Percentiles rank a stretch among this genome's conserved stretches.
Evolutionary conservation across 2,329 filamentous ascomycete genomes (phyloP).

Genomic region (Lecanicillium sp.): DNA sequence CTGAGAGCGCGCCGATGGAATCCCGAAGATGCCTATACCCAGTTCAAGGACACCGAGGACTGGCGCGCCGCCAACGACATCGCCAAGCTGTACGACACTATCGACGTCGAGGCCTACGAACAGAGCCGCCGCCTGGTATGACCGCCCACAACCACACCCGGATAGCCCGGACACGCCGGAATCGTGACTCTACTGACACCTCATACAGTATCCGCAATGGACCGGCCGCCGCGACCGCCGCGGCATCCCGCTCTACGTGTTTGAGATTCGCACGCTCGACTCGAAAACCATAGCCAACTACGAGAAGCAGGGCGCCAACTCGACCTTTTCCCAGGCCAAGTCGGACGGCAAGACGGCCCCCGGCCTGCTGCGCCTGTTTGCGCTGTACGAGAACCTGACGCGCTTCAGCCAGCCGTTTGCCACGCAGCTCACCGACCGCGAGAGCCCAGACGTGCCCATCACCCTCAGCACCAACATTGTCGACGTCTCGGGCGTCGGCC

Average conservation of each 20-base stretch:
- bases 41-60: constrained; percentile 7
- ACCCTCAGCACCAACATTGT: constrained; percentile 93
- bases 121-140: constrained; percentile 65
- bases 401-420: constrained; percentile 81
- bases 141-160: constrained; percentile 11
- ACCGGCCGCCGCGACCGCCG: constrained; percentile 83
- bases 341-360: constrained; percentile 59
- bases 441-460: constrained; percentile 73
- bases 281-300: constrained; percentile 74
- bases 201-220: constrained; percentile 80
- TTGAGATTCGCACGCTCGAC: constrained; percentile 77
- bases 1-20: constrained; percentile 6
- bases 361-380: constrained; percentile 79
- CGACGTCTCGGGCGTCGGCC: constrained; percentile 77
- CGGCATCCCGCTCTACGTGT: constrained; percentile 88
- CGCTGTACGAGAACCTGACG: constrained; percentile 87
- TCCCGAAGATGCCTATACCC: constrained; percentile 3
- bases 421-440: constrained; percentile 65
- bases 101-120: constrained; percentile 8
- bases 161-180: constrained; percentile 1
- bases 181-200: constrained; percentile 3
- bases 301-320: constrained; percentile 55
- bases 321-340: constrained; percentile 52
- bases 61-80: constrained; percentile 9
- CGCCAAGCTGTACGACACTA: constrained; percentile 8